These are phyloP conservation scores for Hanseniaspora clermontiae DNA, from an alignment of 805 yeast species.

Conservation along the genomic window DNA sequence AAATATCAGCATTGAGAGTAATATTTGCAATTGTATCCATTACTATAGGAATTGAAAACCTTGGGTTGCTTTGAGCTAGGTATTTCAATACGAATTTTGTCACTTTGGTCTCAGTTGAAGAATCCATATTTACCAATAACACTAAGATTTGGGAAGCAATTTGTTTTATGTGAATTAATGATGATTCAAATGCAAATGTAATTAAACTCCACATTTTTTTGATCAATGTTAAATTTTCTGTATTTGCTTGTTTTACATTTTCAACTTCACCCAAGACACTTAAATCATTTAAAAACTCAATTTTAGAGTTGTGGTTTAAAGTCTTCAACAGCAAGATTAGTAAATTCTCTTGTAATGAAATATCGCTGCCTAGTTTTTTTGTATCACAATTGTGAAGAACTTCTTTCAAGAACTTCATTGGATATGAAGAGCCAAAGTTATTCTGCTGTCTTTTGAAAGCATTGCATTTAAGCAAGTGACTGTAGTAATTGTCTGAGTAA, in stretches of 20 bases:
- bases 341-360: background rate
- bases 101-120: background rate
- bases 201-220: constrained; percentile 5
- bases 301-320: background rate
- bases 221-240: background rate
- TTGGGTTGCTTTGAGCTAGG: background rate
- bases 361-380: background rate
- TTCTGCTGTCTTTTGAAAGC: constrained; percentile 1
- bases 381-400: background rate
- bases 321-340: background rate
- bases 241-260: background rate
- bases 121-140: background rate
- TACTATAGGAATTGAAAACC: background rate
- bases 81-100: constrained; percentile 1
- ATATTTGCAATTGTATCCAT: constrained; percentile 9
- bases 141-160: constrained; percentile 3
- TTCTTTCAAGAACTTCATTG: background rate
- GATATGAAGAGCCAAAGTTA: background rate
- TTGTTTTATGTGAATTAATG: constrained; percentile 4
- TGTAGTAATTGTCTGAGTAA: constrained; percentile 7
- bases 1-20: background rate
- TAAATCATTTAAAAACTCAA: background rate
- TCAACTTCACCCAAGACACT: background rate
- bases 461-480: background rate
- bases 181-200: background rate